These are phyloP conservation scores for Pseudogymnoascus sp. DNA, from an alignment of 2,329 filamentous ascomycete genomes.

Conservation along the genomic window DNA sequence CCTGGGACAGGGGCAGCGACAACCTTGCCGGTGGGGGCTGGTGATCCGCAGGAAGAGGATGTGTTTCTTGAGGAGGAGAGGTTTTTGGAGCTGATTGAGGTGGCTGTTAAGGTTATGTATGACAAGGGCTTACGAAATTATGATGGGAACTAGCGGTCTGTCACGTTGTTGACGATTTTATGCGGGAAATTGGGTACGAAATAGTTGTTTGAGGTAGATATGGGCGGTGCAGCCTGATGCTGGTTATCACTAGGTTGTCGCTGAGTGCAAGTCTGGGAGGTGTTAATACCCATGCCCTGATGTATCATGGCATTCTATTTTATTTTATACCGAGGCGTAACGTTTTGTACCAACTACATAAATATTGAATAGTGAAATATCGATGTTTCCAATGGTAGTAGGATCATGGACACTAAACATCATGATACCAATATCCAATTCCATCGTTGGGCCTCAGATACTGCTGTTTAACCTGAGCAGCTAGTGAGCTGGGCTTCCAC, in stretches of 20 bases:
- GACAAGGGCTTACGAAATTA: background rate
- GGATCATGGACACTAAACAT: background rate
- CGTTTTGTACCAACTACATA: background rate
- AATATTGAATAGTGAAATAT: background rate
- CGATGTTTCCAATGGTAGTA: background rate
- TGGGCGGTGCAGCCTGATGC: background rate
- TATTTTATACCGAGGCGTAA: background rate
- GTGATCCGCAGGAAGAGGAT: constrained; percentile 24
- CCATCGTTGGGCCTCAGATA: background rate
- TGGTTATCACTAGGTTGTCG: background rate
- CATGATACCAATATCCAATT: background rate
- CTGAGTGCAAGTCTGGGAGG: background rate
- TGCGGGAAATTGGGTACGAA: background rate
- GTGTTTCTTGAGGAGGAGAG: constrained; percentile 22
- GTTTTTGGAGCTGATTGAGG: constrained; percentile 25
- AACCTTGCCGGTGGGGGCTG: background rate
- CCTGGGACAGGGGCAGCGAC: background rate
- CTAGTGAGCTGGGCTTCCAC: background rate
- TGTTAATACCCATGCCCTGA: background rate
- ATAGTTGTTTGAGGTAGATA: background rate
- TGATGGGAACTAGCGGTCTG: background rate
- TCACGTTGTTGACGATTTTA: background rate
- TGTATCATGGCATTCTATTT: background rate
- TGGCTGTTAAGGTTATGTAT: constrained; percentile 18
- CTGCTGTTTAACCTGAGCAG: background rate